Percentiles rank a stretch among this genome's conserved stretches.
phyloP scores from a whole-genome alignment of 140 eudicot species.

The Ambrosia hybrid region DNA sequence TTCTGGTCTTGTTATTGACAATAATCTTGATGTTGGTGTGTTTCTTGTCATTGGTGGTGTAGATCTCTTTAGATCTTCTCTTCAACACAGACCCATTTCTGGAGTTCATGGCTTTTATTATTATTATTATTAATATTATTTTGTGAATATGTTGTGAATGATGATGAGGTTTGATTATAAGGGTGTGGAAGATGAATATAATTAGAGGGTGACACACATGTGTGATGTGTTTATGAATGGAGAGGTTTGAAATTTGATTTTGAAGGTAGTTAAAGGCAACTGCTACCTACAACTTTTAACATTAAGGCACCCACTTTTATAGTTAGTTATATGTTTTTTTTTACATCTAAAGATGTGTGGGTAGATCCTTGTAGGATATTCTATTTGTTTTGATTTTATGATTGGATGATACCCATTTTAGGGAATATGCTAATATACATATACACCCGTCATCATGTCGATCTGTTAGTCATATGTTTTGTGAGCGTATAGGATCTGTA shows the following conservation, averaged over 20 bases:
- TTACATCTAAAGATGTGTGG: not conserved
- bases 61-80: conserved; percentile 18
- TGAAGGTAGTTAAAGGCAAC: conserved; percentile 5
- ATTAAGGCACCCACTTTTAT: not conserved
- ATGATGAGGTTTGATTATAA: not conserved
- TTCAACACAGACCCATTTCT: not conserved
- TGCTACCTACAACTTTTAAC: not conserved
- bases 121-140: too few species aligned
- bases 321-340: not conserved
- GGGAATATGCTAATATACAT: too few species aligned
- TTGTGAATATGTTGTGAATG: not conserved
- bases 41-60: not conserved
- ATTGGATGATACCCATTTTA: too few species aligned
- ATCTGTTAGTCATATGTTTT: too few species aligned
- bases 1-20: not conserved
- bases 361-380: conserved; percentile 4
- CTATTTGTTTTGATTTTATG: not conserved
- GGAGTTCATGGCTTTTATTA: not conserved
- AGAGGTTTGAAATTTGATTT: not conserved
- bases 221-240: not conserved
- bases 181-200: not conserved
- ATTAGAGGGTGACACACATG: not conserved
- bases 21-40: not conserved
- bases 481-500: too few species aligned
- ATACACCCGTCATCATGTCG: too few species aligned